Percentiles rank a stretch among this genome's conserved stretches.
Evolutionary conservation across 176 grass and related monocot genomes (phyloP).

Genomic region (Bolboschoenus planiculmis): DNA sequence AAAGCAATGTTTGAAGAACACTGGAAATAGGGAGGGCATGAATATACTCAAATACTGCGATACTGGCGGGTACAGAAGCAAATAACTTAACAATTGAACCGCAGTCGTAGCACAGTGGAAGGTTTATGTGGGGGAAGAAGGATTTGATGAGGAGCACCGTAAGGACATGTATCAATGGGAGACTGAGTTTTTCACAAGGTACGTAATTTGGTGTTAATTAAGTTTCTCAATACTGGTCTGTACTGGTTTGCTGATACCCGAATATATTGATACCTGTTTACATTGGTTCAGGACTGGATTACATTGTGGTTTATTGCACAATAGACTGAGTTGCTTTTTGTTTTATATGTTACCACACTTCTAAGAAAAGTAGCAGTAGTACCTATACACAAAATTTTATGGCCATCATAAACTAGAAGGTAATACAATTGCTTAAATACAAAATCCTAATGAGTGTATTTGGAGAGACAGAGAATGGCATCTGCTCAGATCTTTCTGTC

Average conservation of each 20-base stretch:
- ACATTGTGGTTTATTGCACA: background rate
- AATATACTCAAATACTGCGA: background rate
- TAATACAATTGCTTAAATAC: no score
- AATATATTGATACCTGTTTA: background rate
- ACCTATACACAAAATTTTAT: no score
- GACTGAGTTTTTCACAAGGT: background rate
- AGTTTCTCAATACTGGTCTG: background rate
- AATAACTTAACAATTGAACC: no score
- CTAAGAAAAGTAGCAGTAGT: no score
- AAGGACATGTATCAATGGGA: slow-evolving; percentile 1
- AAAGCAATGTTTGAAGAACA: background rate
- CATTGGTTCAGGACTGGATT: background rate
- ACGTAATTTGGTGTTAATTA: background rate
- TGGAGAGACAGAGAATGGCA: no score
- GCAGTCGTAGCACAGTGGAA: no score
- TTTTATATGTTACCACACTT: background rate
- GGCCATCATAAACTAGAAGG: no score
- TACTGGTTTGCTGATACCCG: background rate
- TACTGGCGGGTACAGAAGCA: no score
- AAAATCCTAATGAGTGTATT: no score
- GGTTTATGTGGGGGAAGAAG: background rate
- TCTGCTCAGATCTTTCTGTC: no score
- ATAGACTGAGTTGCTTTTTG: background rate
- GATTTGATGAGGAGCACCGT: background rate
- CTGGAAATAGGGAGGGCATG: background rate